phyloP scores from a whole-genome alignment of 495 filamentous ascomycete species.

The Neurospora hispaniola region DNA sequence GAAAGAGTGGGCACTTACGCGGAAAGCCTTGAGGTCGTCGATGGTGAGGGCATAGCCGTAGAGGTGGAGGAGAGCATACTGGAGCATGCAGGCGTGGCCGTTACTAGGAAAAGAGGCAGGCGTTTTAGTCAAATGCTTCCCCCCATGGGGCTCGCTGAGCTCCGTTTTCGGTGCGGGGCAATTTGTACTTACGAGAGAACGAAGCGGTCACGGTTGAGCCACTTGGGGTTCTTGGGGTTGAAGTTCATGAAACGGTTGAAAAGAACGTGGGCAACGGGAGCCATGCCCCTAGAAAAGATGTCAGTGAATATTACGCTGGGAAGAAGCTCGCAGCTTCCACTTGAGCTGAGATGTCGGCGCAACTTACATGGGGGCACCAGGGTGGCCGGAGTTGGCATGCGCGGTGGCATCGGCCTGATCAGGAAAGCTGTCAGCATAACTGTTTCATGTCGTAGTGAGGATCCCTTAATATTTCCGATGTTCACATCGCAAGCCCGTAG shows the following conservation, averaged over 20 bases:
- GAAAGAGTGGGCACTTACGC: constrained; percentile 48
- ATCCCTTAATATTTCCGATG: constrained; percentile 2
- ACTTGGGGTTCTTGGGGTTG: constrained; percentile 98
- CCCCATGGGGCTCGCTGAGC: neutral
- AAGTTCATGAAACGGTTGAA: constrained; percentile 99
- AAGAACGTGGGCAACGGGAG: constrained; percentile 91
- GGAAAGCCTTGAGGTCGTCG: constrained; percentile 91
- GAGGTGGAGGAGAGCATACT: constrained; percentile 95
- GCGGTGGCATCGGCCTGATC: constrained; percentile 90
- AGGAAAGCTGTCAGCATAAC: constrained; percentile 17
- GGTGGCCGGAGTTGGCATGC: constrained; percentile 94
- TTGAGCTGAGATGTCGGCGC: constrained; percentile 1
- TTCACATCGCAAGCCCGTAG: neutral
- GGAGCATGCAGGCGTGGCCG: constrained; percentile 98
- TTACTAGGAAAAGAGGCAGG: constrained; percentile 47
- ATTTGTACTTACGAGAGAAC: constrained; percentile 87
- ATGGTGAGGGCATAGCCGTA: constrained; percentile 80
- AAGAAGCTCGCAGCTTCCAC: neutral
- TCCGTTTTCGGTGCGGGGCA: neutral
- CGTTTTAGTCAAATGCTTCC: neutral
- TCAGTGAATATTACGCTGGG: constrained; percentile 10
- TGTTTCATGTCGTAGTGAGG: neutral
- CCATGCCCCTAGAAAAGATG: constrained; percentile 61
- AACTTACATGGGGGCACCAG: constrained; percentile 83
- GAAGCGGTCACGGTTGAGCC: constrained; percentile 95